A percentile compares a stretch with the other conserved stretches of the same genome.
Conservation (phyloP, 495 filamentous ascomycete genomes). For the Penicillium verhagenii region DNA sequence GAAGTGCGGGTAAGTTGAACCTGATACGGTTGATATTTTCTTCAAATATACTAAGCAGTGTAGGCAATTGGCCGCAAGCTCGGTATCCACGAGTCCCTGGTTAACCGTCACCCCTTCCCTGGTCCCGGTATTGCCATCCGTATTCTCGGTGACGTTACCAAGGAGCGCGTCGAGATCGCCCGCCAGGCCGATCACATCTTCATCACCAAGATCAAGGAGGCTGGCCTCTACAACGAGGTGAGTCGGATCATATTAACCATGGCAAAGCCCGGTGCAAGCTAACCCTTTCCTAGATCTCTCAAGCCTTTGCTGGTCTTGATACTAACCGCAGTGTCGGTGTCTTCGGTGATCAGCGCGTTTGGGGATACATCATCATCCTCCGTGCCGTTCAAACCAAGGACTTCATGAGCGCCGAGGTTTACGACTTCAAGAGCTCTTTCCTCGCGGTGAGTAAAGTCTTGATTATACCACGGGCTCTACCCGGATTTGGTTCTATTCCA, state of each 20-base stretch:
- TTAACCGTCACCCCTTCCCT: conserved; percentile 83
- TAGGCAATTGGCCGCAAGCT: conserved; percentile 69
- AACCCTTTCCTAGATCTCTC: conserved; percentile 50
- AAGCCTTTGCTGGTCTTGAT: conserved; percentile 80
- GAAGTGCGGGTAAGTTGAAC: conserved; percentile 53
- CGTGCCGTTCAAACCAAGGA: conserved; percentile 23
- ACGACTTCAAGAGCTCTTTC: conserved; percentile 14
- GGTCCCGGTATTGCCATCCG: conserved; percentile 83
- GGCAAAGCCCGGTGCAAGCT: conserved; percentile 1
- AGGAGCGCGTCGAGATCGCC: conserved; percentile 74
- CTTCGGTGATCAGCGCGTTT: conserved; percentile 25
- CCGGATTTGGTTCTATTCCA: neutral
- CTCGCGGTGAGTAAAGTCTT: conserved; percentile 9
- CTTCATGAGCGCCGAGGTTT: conserved; percentile 22
- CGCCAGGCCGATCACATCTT: conserved; percentile 81
- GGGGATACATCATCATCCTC: conserved; percentile 25
- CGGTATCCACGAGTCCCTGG: conserved; percentile 71
- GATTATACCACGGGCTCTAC: neutral
- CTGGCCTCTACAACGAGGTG: conserved; percentile 73
- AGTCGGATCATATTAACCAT: neutral
- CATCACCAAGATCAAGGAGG: conserved; percentile 79
- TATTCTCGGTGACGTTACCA: conserved; percentile 84
- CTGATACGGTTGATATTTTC: neutral
- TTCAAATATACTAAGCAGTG: conserved; percentile 1
- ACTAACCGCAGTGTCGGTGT: conserved; percentile 21